Evolutionary conservation across 345 rosid species (phyloP).

Genomic region (Lepidium africanum): DNA sequence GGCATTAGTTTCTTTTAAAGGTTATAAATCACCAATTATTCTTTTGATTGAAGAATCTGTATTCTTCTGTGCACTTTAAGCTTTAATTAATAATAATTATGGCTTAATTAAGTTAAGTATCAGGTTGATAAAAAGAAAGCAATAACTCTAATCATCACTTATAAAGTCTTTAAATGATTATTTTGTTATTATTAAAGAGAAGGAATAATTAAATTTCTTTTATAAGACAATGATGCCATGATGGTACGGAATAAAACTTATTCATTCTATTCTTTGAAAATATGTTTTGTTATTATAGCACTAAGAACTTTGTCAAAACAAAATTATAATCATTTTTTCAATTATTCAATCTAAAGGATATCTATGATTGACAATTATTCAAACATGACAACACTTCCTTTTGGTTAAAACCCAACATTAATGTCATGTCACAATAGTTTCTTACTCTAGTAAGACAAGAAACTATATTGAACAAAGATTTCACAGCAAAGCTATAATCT

Average conservation of each 20-base stretch:
- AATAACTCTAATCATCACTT: constrained; percentile 8
- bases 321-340: no score
- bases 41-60: constrained; percentile 9
- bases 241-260: background rate
- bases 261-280: background rate
- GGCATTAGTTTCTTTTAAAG: background rate
- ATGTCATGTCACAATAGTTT: background rate
- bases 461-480: constrained; percentile 10
- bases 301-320: background rate
- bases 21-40: constrained; percentile 16
- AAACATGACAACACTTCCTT: no score
- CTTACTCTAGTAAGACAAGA: background rate
- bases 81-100: background rate
- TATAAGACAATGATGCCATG: no score
- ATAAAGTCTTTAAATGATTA: background rate
- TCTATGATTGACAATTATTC: no score
- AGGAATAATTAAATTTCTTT: background rate
- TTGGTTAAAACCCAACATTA: background rate
- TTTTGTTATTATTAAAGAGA: background rate
- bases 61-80: constrained; percentile 1
- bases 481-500: background rate
- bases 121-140: background rate
- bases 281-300: background rate
- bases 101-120: background rate
- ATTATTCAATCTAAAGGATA: no score